Evolutionary conservation across 108 stramenopile species (phyloP), one percentile per base, ranked within the genome.

Genomic region (Skeletonema grethae): DNA sequence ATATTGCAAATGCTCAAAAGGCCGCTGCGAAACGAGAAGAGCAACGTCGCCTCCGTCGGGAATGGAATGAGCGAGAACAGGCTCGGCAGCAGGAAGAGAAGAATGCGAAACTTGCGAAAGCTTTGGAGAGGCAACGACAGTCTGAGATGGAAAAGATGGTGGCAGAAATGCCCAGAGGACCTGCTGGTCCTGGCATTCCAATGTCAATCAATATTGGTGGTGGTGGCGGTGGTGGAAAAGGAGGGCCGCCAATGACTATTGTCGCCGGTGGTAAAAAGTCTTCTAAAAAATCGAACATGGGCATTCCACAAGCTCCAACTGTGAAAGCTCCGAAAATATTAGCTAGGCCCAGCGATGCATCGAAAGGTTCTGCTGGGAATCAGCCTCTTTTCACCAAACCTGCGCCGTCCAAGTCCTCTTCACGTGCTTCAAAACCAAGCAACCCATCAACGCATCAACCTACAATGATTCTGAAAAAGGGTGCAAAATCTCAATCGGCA

Each of bases 11-110:
- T 3, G 86, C 83, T 29, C 55, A 83, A 39, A 83, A 82, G 45
- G 70, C 80, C 7, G 90, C 90, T 3, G 86, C 78, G 25, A 89
- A 93, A 75, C 83, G 87, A 20, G 93, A 94, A 62, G 90, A 91
- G 63, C 86, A 86, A 50, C 86, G 90, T 43, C 89, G 93, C 2
- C 76, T 87, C 39, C 88, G 90, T 76, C 83, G 93, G 15, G 90
- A 91, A 53, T 94, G 93, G 93, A 94, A 94, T 63, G 85, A 87
- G 62, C 77, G 78, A 25, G 87, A 88, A 55, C 86, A 88, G 61
- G 80, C 77, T 16, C 84, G 91, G 25, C 91, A 90, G 46, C 35
- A 76, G 72, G 57, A 86, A 48, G 84, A 88, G 57, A 86, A 84
- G 29, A 77, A 83, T 50, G 85, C 80, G 2, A 88, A 86, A 45